Conservation (phyloP, 257 asterid genomes). For the Lycium barbarum region DNA sequence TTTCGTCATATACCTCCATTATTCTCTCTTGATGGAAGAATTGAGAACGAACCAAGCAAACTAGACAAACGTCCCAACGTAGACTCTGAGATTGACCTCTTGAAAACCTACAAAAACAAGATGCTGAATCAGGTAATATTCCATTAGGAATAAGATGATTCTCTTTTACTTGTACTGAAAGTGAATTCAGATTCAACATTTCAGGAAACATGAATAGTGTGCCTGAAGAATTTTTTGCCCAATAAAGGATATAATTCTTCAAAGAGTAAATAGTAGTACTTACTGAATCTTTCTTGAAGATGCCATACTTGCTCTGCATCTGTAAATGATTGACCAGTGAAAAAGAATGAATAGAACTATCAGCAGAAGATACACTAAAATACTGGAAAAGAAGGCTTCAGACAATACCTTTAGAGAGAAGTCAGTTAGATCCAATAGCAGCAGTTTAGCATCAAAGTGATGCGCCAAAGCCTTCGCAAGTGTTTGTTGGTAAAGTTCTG, state of each 20-base stretch:
- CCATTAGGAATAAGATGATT: constrained; percentile 30
- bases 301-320: constrained; percentile 92
- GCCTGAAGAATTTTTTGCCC: not conserved
- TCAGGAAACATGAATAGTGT: constrained; percentile 12
- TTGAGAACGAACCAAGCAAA: constrained; percentile 70
- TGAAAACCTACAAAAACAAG: constrained; percentile 55
- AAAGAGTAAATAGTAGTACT: constrained; percentile 36
- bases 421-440: constrained; percentile 76
- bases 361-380: constrained; percentile 30
- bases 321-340: constrained; percentile 41
- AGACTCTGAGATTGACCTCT: constrained; percentile 80
- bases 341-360: constrained; percentile 29
- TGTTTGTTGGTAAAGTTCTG: constrained; percentile 78
- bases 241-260: constrained; percentile 26
- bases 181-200: not conserved
- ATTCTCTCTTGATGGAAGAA: constrained; percentile 60
- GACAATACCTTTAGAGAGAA: constrained; percentile 77
- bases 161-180: constrained; percentile 21
- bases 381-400: constrained; percentile 30
- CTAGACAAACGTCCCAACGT: constrained; percentile 74
- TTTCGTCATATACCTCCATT: constrained; percentile 59
- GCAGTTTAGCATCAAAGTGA: constrained; percentile 74
- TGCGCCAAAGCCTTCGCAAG: constrained; percentile 94
- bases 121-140: constrained; percentile 28
- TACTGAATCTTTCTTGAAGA: constrained; percentile 70